Percentiles rank a stretch among this genome's conserved stretches.
Conservation (phyloP, 495 filamentous ascomycete species). For the Penicillium bovifimosum region DNA sequence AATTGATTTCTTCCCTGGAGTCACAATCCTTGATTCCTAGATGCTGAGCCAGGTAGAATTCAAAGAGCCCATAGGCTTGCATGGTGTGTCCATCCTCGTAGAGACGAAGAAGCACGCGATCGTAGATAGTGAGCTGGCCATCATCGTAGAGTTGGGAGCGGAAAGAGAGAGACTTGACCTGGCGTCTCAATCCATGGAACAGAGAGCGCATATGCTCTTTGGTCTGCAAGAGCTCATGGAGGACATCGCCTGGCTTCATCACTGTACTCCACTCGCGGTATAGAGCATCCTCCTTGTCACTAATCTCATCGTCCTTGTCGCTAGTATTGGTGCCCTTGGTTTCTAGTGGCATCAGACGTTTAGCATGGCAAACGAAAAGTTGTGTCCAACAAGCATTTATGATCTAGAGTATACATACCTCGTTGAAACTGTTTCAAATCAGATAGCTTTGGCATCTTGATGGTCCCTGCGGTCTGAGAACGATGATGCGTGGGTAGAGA, state of each 20-base stretch:
- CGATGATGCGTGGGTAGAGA: background rate
- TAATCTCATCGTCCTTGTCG: too few relatives aligned
- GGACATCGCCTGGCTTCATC: constrained; percentile 13
- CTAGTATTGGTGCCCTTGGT: background rate
- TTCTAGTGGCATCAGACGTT: background rate
- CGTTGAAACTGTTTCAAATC: background rate
- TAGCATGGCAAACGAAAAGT: background rate
- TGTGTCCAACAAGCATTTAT: background rate
- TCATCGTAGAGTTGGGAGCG: constrained; percentile 35
- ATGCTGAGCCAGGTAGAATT: constrained; percentile 38
- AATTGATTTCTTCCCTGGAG: background rate
- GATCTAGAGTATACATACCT: background rate
- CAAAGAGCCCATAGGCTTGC: constrained; percentile 25
- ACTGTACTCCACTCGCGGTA: constrained; percentile 19
- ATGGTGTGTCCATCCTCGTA: constrained; percentile 24
- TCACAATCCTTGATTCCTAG: constrained; percentile 22
- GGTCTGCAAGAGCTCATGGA: constrained; percentile 23
- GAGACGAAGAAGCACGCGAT: constrained; percentile 34
- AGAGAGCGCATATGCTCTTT: constrained; percentile 15
- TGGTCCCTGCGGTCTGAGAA: background rate
- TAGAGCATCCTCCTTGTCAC: constrained; percentile 13
- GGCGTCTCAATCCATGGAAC: constrained; percentile 25
- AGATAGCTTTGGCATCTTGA: background rate
- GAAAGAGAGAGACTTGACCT: constrained; percentile 24
- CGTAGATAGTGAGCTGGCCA: constrained; percentile 39